Evolutionary conservation across 1,284 basidiomycete genomes (phyloP).

Genomic region (Grifola frondosa): DNA sequence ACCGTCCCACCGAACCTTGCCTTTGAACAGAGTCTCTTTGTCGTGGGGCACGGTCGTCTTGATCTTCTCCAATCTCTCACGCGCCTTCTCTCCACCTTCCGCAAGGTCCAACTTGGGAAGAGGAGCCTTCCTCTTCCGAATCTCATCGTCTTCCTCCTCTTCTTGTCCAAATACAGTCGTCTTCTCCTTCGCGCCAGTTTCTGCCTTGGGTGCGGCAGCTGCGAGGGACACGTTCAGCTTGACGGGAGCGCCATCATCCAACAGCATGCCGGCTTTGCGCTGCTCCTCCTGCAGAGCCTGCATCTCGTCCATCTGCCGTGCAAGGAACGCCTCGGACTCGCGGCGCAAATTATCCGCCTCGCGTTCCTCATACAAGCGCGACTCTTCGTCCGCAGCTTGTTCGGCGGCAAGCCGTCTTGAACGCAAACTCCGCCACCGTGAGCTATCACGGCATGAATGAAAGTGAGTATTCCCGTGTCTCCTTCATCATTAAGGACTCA

Average conservation of each 20-base stretch:
- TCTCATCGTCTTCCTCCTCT: constrained; percentile 78
- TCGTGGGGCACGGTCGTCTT: constrained; percentile 67
- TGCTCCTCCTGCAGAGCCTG: constrained; percentile 84
- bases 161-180: constrained; percentile 74
- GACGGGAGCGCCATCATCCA: constrained; percentile 88
- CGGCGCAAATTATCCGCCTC: constrained; percentile 80
- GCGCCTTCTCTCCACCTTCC: constrained; percentile 72
- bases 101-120: constrained; percentile 86
- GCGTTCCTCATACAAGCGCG: constrained; percentile 76
- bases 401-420: constrained; percentile 68
- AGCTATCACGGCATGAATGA: constrained; percentile 40
- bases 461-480: no score
- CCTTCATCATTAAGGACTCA: constrained; percentile 35
- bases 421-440: constrained; percentile 75
- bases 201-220: constrained; percentile 46
- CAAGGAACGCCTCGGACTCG: constrained; percentile 87
- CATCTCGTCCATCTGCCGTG: constrained; percentile 89
- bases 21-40: constrained; percentile 73
- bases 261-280: constrained; percentile 82
- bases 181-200: constrained; percentile 46
- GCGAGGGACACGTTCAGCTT: constrained; percentile 75
- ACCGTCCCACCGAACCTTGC: constrained; percentile 84
- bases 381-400: constrained; percentile 80
- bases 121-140: constrained; percentile 76
- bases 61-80: constrained; percentile 77